Percentiles rank a stretch among this genome's conserved stretches.
Evolutionary conservation across 2,329 filamentous ascomycete genomes (phyloP).

Genomic region (Botrytis fabae): DNA sequence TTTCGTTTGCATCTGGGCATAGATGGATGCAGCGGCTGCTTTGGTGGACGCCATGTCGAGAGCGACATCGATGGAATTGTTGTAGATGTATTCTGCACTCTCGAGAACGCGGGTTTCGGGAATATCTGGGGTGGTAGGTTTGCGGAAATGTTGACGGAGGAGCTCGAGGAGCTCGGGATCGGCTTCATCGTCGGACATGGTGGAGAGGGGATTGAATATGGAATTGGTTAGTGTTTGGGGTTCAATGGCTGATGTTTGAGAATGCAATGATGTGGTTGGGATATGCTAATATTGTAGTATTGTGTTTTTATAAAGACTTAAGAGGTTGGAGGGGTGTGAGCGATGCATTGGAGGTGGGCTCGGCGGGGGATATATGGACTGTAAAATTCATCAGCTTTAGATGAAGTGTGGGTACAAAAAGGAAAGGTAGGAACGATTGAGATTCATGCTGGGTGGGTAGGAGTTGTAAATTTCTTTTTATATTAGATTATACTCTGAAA

Average conservation of each 20-base stretch:
- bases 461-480: neutral
- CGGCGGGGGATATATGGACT: neutral
- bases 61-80: constrained; percentile 91
- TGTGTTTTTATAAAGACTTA: neutral
- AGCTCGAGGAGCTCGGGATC: constrained; percentile 86
- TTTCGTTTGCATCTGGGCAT: constrained; percentile 78
- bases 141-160: constrained; percentile 74
- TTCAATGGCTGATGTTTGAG: neutral
- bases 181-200: constrained; percentile 88
- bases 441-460: neutral
- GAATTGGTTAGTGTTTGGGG: neutral
- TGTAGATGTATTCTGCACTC: constrained; percentile 81
- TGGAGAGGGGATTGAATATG: neutral
- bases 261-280: neutral
- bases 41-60: constrained; percentile 82
- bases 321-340: neutral
- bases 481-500: neutral
- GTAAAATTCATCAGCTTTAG: constrained; percentile 1
- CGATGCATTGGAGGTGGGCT: neutral
- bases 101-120: constrained; percentile 81
- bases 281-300: neutral
- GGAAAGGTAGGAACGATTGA: neutral
- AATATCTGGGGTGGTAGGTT: constrained; percentile 53
- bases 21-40: constrained; percentile 76
- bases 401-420: neutral